Base-by-base conservation (phyloP, 1,284 basidiomycete genomes). In the Apiotrichum sp. region DNA sequence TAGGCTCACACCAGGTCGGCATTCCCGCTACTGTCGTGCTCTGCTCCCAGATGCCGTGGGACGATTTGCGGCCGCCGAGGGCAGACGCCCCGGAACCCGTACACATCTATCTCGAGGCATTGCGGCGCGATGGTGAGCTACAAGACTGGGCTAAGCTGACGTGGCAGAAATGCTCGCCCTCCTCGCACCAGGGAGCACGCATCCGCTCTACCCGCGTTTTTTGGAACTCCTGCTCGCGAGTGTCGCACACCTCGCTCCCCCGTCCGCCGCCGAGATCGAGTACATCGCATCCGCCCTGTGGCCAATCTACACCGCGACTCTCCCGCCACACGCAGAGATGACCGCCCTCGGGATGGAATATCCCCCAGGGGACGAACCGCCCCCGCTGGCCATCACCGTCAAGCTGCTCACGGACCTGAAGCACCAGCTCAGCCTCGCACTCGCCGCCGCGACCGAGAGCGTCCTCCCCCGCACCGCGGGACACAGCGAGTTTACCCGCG, bases 281-380 rank as follows among this genome's bases (percentile, higher is more conserved):
- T 89, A 90, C 67, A 81, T 92, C 40, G 83, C 86, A 1, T 81
- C 83, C 0, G 85, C 88, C 5, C 80, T 86, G 10, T 93, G 90
- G 88, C 88, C 87, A 0, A 84, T 77, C 4, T 77, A 75, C 58
- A 74, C 71, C n/a, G 55, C 65, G 1, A 54, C 59, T 2, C 58
- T 75, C 0, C 69, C 67, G n/a, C 63, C 66, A 8, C 73, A 73
- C 50, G 47, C 52, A 32, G 71, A 72, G 53, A 66, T 68, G 57
- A 55, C 39, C 1, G 59, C 62, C 6, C 60, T 74, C 6, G 59
- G 54, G 6, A 54, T 44, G 43, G 22, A 56, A 2, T 59, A 61
- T 29, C 58, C 67, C 0, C 60, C 68, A 31, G 53, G 63, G 1
- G 53, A 49, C 0, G 38, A 56, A 31, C 62, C 62, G 2, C 61